These are phyloP conservation scores for Syncephalastrum sp. DNA, from an alignment of 371 early-diverging fungal species.

Conservation along the genomic window DNA sequence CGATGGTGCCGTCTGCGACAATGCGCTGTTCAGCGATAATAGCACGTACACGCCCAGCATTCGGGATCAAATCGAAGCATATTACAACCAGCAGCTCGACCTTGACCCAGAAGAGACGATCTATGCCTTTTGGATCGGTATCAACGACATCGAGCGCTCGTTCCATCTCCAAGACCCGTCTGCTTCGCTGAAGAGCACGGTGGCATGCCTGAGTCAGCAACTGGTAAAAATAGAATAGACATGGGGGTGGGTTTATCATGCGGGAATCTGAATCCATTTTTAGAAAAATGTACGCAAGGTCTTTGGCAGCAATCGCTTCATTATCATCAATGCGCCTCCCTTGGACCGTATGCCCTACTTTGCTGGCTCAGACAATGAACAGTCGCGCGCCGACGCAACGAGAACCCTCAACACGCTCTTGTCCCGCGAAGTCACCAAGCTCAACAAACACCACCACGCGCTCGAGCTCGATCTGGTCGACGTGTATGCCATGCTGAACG, in stretches of 20 bases:
- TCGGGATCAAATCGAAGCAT: conserved; percentile 44
- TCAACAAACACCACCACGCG: conserved; percentile 27
- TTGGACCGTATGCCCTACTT: conserved; percentile 40
- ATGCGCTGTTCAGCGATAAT: conserved; percentile 16
- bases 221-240: conserved; percentile 21
- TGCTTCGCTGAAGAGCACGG: conserved; percentile 12
- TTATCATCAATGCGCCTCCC: conserved; percentile 38
- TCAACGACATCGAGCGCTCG: conserved; percentile 34
- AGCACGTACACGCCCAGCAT: conserved; percentile 30
- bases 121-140: conserved; percentile 41
- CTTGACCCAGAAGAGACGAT: conserved; percentile 38
- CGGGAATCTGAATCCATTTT: neutral
- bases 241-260: neutral
- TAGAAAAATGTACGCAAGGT: conserved; percentile 30
- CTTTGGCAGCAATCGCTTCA: conserved; percentile 33
- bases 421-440: conserved; percentile 19
- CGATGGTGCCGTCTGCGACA: conserved; percentile 40
- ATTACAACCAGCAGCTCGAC: conserved; percentile 32
- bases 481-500: conserved; percentile 25
- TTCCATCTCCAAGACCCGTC: conserved; percentile 11
- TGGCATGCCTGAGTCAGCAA: conserved; percentile 36
- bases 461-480: conserved; percentile 36
- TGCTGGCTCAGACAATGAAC: conserved; percentile 12
- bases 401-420: conserved; percentile 26
- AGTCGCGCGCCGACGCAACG: conserved; percentile 20